Base-by-base conservation (phyloP, 306 rosid genomes). In the Fagus crenata region DNA sequence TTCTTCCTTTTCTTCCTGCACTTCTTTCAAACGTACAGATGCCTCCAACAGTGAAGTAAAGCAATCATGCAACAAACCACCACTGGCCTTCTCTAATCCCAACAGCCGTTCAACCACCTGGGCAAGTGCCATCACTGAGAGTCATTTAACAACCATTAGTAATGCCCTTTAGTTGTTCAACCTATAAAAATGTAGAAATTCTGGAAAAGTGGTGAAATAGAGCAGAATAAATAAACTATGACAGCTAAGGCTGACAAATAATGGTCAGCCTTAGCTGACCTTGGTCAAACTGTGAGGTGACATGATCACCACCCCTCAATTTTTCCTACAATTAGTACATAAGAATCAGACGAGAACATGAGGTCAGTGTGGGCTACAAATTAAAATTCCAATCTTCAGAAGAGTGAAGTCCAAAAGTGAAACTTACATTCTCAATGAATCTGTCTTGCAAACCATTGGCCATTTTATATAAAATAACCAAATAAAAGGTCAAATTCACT, bases 11-110 rank as follows among this genome's bases (percentile, higher is more conserved):
- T 81, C 89, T 49, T 86, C 89, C 36, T 79, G 87, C 73, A 82
- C 83, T 76, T 89, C 91, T 73, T 86, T 89, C 80, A 87, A 80
- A 36, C 84, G 89, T 60, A 85, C 18, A 0, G 85, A 86, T 59
- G 92, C 87, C 80, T 89, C 97, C 89, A 93, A 79, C 77, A 93
- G 81, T 28, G 87, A 85, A 77, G 85, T 80, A 78, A 91, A 88
- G 86, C 90, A 90, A 75, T 84, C 86, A 40, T 75, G 85, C 70
- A 89, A 53, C 72, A 83, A 79, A 85, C 75, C 80, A 79, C 69
- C 78, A 39, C 77, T 76, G 8, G 89, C 68, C 75, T 83, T 93
- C 81, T 91, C 92, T 58, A 83, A 81, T 80, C 75, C 81, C 87
- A 88, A 41, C 60, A 88, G 82, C 78, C 85, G 87, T 75, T 93